Evolutionary conservation across 208 protist species (phyloP).

Genomic region (Acanthamoeba royreba): DNA sequence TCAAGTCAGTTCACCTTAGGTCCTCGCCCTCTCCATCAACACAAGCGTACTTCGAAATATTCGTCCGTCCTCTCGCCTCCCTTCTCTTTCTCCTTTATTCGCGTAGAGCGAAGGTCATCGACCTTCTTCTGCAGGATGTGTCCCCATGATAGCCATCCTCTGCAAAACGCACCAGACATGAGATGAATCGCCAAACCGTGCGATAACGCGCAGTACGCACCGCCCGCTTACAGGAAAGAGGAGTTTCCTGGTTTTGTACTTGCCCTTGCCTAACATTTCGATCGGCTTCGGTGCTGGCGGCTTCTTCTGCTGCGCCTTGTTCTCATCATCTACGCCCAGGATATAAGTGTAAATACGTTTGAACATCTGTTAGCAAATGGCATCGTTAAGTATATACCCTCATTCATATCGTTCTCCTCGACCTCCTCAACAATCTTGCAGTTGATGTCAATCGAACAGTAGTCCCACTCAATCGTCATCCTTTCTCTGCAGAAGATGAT

Average conservation of each 20-base stretch:
- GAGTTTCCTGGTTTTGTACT: background rate
- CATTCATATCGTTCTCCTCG: background rate
- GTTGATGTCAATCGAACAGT: background rate
- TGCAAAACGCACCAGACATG: no score
- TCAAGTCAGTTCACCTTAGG: background rate
- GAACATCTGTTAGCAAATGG: background rate
- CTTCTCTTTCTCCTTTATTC: background rate
- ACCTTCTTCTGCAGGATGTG: background rate
- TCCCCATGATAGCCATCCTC: background rate
- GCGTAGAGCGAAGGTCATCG: background rate
- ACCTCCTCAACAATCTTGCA: background rate
- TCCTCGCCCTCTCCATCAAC: background rate
- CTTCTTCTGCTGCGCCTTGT: background rate
- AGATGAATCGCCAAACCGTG: no score
- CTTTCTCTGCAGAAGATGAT: background rate
- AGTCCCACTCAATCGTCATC: background rate
- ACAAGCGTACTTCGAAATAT: background rate
- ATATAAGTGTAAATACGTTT: background rate
- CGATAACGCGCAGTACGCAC: background rate
- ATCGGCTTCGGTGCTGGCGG: background rate
- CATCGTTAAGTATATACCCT: background rate
- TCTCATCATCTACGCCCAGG: background rate
- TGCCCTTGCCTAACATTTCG: background rate
- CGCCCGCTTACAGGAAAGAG: background rate
- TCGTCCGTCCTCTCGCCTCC: background rate